phyloP scores from a whole-genome alignment of 164 flowering plant genomes.

The Tinospora cordifolia region DNA sequence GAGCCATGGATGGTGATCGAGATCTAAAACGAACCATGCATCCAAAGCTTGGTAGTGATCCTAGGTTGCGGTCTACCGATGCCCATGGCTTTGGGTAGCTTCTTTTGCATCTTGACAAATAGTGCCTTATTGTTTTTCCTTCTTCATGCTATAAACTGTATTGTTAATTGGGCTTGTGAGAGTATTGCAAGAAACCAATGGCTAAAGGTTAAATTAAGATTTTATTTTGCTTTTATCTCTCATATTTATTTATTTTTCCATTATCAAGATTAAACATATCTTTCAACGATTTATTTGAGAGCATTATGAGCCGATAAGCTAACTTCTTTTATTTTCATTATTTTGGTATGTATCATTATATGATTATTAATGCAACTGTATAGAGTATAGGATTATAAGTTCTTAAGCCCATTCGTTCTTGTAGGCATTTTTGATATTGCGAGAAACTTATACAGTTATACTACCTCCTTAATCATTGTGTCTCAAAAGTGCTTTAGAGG shows the following conservation, averaged over 20 bases:
- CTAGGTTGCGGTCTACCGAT: conserved; percentile 41
- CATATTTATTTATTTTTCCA: not conserved
- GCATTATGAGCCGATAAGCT: not conserved
- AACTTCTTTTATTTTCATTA: not conserved
- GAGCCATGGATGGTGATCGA: conserved; percentile 47
- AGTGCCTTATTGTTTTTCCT: not conserved
- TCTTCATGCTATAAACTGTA: not conserved
- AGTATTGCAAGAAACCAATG: not conserved
- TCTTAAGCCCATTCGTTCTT: not conserved
- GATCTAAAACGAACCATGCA: conserved; percentile 48
- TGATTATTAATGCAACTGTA: no score
- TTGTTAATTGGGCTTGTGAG: not conserved
- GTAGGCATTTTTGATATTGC: not conserved
- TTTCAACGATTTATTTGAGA: not conserved
- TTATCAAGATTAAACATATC: not conserved
- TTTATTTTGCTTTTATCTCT: not conserved
- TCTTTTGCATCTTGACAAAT: conserved; percentile 1
- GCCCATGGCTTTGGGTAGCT: conserved; percentile 50
- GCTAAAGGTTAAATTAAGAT: not conserved
- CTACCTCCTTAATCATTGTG: not conserved
- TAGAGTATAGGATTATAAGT: not conserved
- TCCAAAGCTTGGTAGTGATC: conserved; percentile 42
- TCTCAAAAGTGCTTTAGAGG: not conserved
- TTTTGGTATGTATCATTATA: no score
- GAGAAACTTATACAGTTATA: not conserved